Evolutionary conservation across 805 yeast species (phyloP).

Genomic region (Ogataea henricii): DNA sequence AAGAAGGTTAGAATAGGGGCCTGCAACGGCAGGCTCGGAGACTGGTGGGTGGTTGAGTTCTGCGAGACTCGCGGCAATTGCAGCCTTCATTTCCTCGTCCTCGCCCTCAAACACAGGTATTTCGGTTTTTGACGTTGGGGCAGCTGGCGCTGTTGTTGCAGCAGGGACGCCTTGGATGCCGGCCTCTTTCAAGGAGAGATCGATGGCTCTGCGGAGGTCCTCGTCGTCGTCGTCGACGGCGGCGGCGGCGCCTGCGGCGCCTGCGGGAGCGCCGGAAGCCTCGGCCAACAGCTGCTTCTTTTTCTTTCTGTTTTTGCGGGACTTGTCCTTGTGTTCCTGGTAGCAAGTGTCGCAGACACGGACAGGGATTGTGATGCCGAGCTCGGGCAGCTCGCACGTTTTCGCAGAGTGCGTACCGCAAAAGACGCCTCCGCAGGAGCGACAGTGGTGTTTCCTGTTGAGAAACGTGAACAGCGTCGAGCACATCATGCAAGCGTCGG

Average conservation of each 20-base stretch:
- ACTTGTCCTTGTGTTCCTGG: constrained; percentile 53
- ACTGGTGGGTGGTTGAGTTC: constrained; percentile 54
- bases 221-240: constrained; percentile 79
- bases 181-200: constrained; percentile 67
- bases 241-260: constrained; percentile 11
- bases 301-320: constrained; percentile 23
- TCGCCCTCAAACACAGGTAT: constrained; percentile 51
- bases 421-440: constrained; percentile 95
- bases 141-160: not conserved
- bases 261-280: not conserved
- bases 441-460: constrained; percentile 93
- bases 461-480: constrained; percentile 76
- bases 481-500: constrained; percentile 93
- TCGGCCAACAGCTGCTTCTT: constrained; percentile 25
- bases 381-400: constrained; percentile 67
- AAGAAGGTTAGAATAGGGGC: constrained; percentile 32
- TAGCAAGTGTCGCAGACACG: constrained; percentile 92
- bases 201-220: constrained; percentile 75
- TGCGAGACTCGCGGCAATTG: constrained; percentile 85
- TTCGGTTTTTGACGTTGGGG: not conserved
- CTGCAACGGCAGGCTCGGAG: constrained; percentile 18
- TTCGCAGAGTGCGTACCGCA: constrained; percentile 85
- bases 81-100: constrained; percentile 89
- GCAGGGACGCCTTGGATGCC: constrained; percentile 16
- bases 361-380: constrained; percentile 87